Evolutionary conservation across 345 rosid genomes (phyloP), one percentile per base, ranked within the genome.

Genomic region (Syzygium aqueum): DNA sequence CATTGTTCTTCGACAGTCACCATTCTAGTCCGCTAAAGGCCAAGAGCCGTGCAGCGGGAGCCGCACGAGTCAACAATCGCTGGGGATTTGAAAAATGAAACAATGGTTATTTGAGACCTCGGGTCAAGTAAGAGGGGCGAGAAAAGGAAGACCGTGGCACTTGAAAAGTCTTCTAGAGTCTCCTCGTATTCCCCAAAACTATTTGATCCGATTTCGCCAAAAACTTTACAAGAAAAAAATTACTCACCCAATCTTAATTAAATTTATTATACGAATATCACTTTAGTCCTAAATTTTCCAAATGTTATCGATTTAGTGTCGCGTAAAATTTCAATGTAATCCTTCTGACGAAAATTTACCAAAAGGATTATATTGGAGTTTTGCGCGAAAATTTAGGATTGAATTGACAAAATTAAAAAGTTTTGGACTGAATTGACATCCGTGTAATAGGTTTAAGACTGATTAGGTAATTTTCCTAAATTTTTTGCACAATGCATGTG

Each of bases 331-430:
- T 8, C 10, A 3, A 53, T 19, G 10, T 4, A 53, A 53, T 53
- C 25, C 3, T 53, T 53, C 2, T 0, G 3, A 6, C 0, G 2
- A 54, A 54, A 54, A 21, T 21, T 54, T 9, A 54, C 10, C 0
- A 1, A 22, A 54, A 22, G 3, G 5, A 22, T 22, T 54, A 21
- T 0, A 8, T 54, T 54, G 3, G 8, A 54, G 6, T 54, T 54
- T 21, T 10, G 11, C 3, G 10, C 25, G 22, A 54, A 54, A 22
- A 2, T 54, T 54, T 54, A 3, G 11, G 5, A 21, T 4, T 54
- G 1, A 54, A 54, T 54, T 54, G 59, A 22, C 25, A 22, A 54
- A 21, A 54, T 54, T 54, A 3, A 21, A 14, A 54, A 21, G 7
- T 21, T 54, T 21, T 7, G 3, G 4, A 8, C 7, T 54, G 10